Evolutionary conservation across 2,329 filamentous ascomycete species (phyloP), one percentile per base, ranked within the genome.

Genomic region (Volutella citrinella): DNA sequence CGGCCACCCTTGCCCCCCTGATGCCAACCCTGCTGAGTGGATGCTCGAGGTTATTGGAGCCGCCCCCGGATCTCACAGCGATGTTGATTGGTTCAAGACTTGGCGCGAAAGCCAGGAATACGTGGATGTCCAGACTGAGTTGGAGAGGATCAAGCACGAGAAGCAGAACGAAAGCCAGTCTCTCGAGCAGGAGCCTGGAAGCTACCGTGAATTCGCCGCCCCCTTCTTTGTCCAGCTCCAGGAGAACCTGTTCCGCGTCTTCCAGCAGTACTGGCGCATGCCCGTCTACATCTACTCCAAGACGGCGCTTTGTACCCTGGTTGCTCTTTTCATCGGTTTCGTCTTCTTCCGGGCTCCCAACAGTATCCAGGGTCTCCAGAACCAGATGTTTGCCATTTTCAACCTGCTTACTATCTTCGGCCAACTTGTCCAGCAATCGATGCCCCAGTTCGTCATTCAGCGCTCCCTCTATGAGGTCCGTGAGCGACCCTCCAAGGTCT

Each of bases 231-330:
- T 68, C 7, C 89, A 95, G 60, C 66, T 91, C 25, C 66, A 63
- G 36, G 72, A 82, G 54, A 85, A 87, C 36, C 74, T 78, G 13
- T 59, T 74, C 46, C 87, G 89, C 52, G 84, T 93, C 17, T 93
- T 93, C 69, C 78, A 90, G 56, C 88, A 95, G 60, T 94, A 93
- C 73, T 95, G 89, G 88, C 84, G 89, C 40, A 90, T 82, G 1
- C 89, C 89, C 0, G 76, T 81, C 6, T 95, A 95, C 68, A 90
- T 95, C 60, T 94, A 91, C 68, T 82, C 85, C 52, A 95, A 95
- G 70, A 58, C 72, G 1, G 67, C 73, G 3, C 79, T 94, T 13
- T 87, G 82, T 55, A 65, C 75, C 16, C 62, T 80, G 12, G 65
- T 76, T 20, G 65, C 82, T 5, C 72, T 94, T 10, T 94, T 91